Conservation (phyloP, 2,329 filamentous ascomycete species). For the Calcarisporium arbuscula region DNA sequence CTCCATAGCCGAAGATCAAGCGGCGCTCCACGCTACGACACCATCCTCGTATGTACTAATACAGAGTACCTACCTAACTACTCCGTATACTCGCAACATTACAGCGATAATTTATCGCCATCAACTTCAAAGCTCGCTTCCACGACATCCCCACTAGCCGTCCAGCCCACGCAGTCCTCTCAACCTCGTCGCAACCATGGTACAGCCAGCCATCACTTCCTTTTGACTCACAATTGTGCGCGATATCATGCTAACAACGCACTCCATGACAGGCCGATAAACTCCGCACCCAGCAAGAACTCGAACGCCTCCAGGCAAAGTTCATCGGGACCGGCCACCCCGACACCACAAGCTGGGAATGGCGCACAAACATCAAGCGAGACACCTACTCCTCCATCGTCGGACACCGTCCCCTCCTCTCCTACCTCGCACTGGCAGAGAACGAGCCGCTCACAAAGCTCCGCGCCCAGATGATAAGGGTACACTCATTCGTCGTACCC, state of each 20-base stretch:
- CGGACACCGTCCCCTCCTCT: slow-evolving; percentile 80
- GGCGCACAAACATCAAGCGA: slow-evolving; percentile 90
- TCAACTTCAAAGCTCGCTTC: not conserved
- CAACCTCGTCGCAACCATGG: too few relatives aligned
- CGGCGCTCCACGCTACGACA: slow-evolving; percentile 4
- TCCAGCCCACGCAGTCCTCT: too few relatives aligned
- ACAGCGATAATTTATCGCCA: not conserved
- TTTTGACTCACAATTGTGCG: too few relatives aligned
- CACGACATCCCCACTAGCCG: slow-evolving; percentile 1
- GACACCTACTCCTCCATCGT: slow-evolving; percentile 87
- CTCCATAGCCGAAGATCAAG: slow-evolving; percentile 11
- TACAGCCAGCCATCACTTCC: too few relatives aligned
- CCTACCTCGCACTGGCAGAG: slow-evolving; percentile 84
- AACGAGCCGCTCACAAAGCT: slow-evolving; percentile 79
- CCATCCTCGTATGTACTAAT: too few relatives aligned
- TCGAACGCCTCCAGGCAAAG: slow-evolving; percentile 92
- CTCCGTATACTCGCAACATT: too few relatives aligned
- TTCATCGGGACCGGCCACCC: slow-evolving; percentile 95
- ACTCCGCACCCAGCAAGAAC: slow-evolving; percentile 93
- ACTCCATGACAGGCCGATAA: slow-evolving; percentile 70
- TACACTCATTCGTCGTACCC: slow-evolving; percentile 24
- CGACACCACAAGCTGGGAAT: slow-evolving; percentile 96
- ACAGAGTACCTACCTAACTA: too few relatives aligned
- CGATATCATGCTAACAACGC: too few relatives aligned
- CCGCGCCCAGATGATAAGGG: slow-evolving; percentile 71